Evolutionary conservation across 768 basidiomycete species (phyloP), one percentile per base, ranked within the genome.

Genomic region (Hemileccinum impolitum): DNA sequence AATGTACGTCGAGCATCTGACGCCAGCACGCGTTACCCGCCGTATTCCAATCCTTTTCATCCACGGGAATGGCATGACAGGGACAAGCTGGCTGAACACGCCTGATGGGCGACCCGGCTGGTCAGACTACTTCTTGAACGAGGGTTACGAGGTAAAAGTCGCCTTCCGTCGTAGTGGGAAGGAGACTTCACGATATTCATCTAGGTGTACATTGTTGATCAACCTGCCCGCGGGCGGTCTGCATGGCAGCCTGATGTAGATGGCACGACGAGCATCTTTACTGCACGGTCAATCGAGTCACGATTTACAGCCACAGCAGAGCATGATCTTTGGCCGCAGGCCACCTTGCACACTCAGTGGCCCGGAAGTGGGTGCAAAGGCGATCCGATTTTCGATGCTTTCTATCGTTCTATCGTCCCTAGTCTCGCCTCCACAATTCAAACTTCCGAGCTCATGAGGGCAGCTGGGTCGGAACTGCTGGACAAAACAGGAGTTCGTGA

Each of bases 51-150:
- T 80, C 28, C 53, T 80, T 12, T 61, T 80, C 42, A 74, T 80
- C 18, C 78, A 75, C 39, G 79, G 78, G 19, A 69, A 70, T 46
- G 77, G 73, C 19, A 78, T 79, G 78, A 78, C 77, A 7, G 78
- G 76, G 35, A 72, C 75, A 14, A 76, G 69, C 45, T 76, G 78
- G 57, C 57, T 80, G 38, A 78, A 78, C 47, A 80, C 79, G 0
- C 77, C 78, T 1, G 79, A 80, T 56, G 77, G 76, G 21, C 68
- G 76, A 52, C 58, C 68, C 10, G 78, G 79, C n/a, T 80, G 79
- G 78, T 74, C 74, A n/a, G 78, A 80, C 61, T 78, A 75, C 59
- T 77, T 80, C 47, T 55, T 80, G 48, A 61, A 68, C 43, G 52
- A 74, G 54, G 78, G 77, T 32, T 79, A 77, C 50, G 77, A 79